Conservation (phyloP, 129 eudicot genomes). For the Flaveria bidentis region DNA sequence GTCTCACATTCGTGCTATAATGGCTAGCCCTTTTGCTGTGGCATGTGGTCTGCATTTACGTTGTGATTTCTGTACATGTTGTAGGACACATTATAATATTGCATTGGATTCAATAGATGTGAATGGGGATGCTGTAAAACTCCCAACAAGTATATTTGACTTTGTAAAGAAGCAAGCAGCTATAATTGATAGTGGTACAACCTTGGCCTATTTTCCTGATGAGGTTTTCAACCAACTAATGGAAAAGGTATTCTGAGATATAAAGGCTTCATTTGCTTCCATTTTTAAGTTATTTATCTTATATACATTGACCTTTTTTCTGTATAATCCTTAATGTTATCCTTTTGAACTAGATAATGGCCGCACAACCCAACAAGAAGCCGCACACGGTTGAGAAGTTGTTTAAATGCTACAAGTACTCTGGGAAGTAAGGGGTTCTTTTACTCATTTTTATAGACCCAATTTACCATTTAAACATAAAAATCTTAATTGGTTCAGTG, state of each 20-base stretch:
- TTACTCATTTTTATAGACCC: background rate
- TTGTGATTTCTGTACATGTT: slow-evolving; percentile 23
- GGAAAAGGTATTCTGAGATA: slow-evolving; percentile 39
- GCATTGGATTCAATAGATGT: slow-evolving; percentile 69
- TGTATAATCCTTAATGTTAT: background rate
- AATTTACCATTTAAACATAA: background rate
- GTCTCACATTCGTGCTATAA: background rate
- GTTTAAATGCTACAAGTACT: slow-evolving; percentile 61
- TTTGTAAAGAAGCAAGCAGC: slow-evolving; percentile 55
- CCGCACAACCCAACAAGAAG: slow-evolving; percentile 49
- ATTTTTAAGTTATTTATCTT: background rate
- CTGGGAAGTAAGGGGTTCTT: slow-evolving; percentile 47
- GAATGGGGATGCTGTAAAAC: slow-evolving; percentile 59
- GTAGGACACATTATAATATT: slow-evolving; percentile 81
- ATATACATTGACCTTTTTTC: background rate
- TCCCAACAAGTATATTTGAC: slow-evolving; percentile 54
- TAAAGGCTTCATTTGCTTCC: background rate
- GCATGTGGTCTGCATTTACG: background rate
- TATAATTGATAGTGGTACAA: slow-evolving; percentile 80
- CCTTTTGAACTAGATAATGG: slow-evolving; percentile 47
- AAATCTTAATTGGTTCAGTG: background rate
- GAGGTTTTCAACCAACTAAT: slow-evolving; percentile 51
- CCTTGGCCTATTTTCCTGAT: slow-evolving; percentile 84
- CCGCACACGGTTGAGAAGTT: slow-evolving; percentile 50
- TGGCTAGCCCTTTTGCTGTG: background rate